A percentile compares a stretch with the other conserved stretches of the same genome.
These are phyloP conservation scores for Pyrenochaeta sp. DNA, from an alignment of 2,329 filamentous ascomycete species.

Conservation along the genomic window DNA sequence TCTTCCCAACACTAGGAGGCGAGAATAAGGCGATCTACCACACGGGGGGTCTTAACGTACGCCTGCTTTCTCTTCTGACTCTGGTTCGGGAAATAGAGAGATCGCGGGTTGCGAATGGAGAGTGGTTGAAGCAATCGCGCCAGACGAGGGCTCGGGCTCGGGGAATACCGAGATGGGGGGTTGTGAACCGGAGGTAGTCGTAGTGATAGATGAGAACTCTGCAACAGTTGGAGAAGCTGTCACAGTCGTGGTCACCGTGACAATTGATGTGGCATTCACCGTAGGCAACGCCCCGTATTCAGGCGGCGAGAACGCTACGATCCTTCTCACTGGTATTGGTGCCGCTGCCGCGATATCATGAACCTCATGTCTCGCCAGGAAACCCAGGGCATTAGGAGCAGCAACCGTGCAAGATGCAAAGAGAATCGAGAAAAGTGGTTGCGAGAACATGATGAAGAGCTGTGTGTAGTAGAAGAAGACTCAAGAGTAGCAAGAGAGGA, in stretches of 20 bases:
- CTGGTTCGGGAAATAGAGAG: too few relatives aligned
- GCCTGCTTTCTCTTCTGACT: neutral
- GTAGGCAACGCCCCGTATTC: neutral
- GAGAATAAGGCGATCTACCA: too few relatives aligned
- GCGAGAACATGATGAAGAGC: conserved; percentile 12
- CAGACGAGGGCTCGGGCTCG: too few relatives aligned
- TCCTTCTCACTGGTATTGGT: neutral
- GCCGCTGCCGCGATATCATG: neutral
- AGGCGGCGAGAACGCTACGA: neutral
- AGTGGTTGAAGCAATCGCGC: neutral
- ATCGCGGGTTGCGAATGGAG: neutral
- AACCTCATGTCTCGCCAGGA: neutral
- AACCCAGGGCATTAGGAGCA: neutral
- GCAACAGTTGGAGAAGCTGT: neutral
- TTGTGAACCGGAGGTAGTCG: neutral
- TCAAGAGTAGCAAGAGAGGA: neutral
- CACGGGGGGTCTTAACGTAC: neutral
- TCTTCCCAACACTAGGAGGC: too few relatives aligned
- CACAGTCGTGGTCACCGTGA: neutral
- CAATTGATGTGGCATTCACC: neutral
- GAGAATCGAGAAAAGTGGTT: conserved; percentile 10
- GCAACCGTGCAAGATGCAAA: conserved; percentile 10
- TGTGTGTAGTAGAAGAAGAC: neutral
- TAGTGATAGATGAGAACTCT: neutral
- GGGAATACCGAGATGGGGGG: neutral